Conservation (phyloP, 495 filamentous ascomycete genomes). For the Aspergillus olivimuriae region DNA sequence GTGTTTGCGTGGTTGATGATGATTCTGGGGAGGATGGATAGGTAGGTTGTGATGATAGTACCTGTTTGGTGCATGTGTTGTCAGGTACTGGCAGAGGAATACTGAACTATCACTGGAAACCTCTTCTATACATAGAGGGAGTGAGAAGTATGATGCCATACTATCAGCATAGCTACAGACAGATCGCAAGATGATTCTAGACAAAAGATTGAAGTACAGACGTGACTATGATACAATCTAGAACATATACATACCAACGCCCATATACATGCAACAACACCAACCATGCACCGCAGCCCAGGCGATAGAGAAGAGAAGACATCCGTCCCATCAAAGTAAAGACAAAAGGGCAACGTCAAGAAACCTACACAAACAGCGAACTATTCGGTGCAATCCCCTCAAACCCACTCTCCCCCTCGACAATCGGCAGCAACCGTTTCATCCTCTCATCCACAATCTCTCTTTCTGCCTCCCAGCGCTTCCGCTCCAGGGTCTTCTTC, state of each 20-base stretch:
- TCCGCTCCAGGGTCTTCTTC: slow-evolving; percentile 23
- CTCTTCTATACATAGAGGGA: too few species aligned
- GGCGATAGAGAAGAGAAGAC: background rate
- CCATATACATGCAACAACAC: too few species aligned
- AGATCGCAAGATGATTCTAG: too few species aligned
- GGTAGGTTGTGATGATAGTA: background rate
- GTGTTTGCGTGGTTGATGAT: slow-evolving; percentile 13
- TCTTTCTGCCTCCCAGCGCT: slow-evolving; percentile 35
- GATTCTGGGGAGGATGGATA: background rate
- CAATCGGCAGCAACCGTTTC: slow-evolving; percentile 21
- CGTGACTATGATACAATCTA: too few species aligned
- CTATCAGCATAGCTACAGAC: too few species aligned
- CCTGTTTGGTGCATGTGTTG: too few species aligned
- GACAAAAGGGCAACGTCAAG: background rate
- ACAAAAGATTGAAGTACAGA: background rate
- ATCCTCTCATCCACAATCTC: slow-evolving; percentile 37
- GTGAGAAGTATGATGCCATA: too few species aligned
- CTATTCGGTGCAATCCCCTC: slow-evolving; percentile 27
- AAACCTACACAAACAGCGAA: slow-evolving; percentile 31
- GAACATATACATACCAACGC: too few species aligned
- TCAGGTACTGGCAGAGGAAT: too few species aligned
- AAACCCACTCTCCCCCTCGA: slow-evolving; percentile 27
- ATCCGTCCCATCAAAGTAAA: too few species aligned
- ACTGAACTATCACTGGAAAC: too few species aligned
- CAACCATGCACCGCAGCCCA: background rate